These are phyloP conservation scores for Ophiognomonia clavigignenti-juglandacearum DNA, from an alignment of 2,329 filamentous ascomycete genomes.

Conservation along the genomic window DNA sequence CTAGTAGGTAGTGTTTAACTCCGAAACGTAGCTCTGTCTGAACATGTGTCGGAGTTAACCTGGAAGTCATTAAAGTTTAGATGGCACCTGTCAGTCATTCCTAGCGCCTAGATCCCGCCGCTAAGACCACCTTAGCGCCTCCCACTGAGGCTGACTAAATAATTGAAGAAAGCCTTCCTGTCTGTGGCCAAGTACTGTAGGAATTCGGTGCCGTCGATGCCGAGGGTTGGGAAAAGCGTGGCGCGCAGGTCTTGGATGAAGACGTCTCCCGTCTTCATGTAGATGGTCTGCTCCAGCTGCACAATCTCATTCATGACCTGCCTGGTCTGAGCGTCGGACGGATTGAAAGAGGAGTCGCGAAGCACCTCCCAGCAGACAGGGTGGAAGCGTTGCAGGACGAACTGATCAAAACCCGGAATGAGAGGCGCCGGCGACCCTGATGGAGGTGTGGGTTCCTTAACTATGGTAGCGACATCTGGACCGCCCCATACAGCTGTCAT, in stretches of 20 bases:
- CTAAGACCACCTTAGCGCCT: conserved; percentile 1
- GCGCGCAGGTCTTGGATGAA: conserved; percentile 68
- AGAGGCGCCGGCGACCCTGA: conserved; percentile 47
- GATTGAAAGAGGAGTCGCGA: conserved; percentile 71
- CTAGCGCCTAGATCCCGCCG: not conserved
- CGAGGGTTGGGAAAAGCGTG: conserved; percentile 59
- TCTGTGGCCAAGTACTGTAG: conserved; percentile 55
- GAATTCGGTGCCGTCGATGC: conserved; percentile 58
- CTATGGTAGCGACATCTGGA: conserved; percentile 63
- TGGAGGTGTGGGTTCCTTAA: conserved; percentile 44
- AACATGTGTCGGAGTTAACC: too few species aligned
- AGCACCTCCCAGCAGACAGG: conserved; percentile 86
- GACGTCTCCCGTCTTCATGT: conserved; percentile 78
- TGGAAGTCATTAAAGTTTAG: too few species aligned
- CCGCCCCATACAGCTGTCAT: conserved; percentile 92
- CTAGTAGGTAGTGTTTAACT: too few species aligned
- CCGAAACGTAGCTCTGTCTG: too few species aligned
- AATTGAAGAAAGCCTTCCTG: conserved; percentile 58
- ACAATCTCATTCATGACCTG: conserved; percentile 87
- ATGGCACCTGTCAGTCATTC: too few species aligned
- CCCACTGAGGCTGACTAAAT: conserved; percentile 45
- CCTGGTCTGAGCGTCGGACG: conserved; percentile 80
- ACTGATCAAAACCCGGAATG: conserved; percentile 86
- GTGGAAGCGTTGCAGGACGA: conserved; percentile 86
- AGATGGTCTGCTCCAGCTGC: conserved; percentile 80